Conservation (phyloP, 2,329 filamentous ascomycete genomes). For the Aspergillus thermomutatus region DNA sequence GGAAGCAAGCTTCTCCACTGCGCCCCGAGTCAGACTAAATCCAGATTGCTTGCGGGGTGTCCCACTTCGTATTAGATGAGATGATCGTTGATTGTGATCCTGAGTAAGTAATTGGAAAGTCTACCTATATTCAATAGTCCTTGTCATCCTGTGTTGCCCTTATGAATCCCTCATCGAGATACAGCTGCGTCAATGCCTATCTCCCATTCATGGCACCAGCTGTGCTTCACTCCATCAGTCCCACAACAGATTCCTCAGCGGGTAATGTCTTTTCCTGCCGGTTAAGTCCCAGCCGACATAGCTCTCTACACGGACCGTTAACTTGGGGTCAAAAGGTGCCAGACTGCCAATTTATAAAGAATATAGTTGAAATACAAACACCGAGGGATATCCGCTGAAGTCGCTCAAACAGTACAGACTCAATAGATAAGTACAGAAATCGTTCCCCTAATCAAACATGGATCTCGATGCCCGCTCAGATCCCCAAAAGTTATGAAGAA, state of each 20-base stretch:
- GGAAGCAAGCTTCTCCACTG: too few species aligned
- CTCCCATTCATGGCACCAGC: too few species aligned
- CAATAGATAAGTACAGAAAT: slow-evolving; percentile 5
- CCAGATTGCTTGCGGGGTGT: neutral
- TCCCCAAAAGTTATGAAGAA: slow-evolving; percentile 9
- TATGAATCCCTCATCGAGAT: neutral
- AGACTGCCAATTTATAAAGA: slow-evolving; percentile 3
- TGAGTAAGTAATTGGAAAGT: too few species aligned
- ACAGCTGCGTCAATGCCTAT: neutral
- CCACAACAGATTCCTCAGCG: too few species aligned
- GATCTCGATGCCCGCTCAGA: neutral
- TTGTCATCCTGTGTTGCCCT: neutral
- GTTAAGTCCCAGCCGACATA: slow-evolving; percentile 6
- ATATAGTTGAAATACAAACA: slow-evolving; percentile 5
- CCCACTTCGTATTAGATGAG: neutral
- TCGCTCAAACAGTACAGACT: slow-evolving; percentile 16
- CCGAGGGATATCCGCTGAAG: slow-evolving; percentile 23
- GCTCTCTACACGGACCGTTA: neutral
- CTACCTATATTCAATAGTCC: neutral
- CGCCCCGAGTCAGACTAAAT: too few species aligned
- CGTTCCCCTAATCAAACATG: slow-evolving; percentile 2
- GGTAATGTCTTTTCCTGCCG: neutral
- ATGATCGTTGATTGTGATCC: neutral
- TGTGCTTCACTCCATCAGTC: neutral
- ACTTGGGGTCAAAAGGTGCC: neutral